A percentile compares a stretch with the other conserved stretches of the same genome.
These are phyloP conservation scores for Wolfiporia cocos DNA, from an alignment of 1,284 basidiomycete genomes.

Conservation along the genomic window DNA sequence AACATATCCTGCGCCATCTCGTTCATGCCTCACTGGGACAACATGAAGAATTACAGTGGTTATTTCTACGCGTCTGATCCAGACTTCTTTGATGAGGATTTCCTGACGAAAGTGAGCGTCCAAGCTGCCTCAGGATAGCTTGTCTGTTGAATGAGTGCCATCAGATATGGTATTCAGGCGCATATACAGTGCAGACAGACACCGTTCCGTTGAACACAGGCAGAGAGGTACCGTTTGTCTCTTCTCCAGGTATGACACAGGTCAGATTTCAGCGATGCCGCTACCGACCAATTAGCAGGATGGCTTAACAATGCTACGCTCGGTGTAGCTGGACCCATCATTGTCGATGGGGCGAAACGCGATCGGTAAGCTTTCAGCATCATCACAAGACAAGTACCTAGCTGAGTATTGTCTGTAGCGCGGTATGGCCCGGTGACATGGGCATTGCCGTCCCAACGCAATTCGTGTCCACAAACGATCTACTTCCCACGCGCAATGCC, in stretches of 20 bases:
- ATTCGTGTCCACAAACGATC: slow-evolving; percentile 55
- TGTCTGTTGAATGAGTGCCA: neutral
- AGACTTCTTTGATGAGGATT: slow-evolving; percentile 39
- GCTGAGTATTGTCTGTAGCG: slow-evolving; percentile 32
- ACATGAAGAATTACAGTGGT: slow-evolving; percentile 46
- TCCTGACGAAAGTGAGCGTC: slow-evolving; percentile 41
- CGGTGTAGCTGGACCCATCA: slow-evolving; percentile 52
- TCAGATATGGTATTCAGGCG: slow-evolving; percentile 54
- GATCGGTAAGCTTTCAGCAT: slow-evolving; percentile 40
- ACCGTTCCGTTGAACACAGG: slow-evolving; percentile 48
- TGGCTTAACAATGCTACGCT: slow-evolving; percentile 54
- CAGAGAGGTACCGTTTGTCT: slow-evolving; percentile 40
- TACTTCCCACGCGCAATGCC: slow-evolving; percentile 48
- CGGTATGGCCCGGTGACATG: slow-evolving; percentile 61
- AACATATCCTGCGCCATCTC: slow-evolving; percentile 50
- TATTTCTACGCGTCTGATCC: slow-evolving; percentile 50
- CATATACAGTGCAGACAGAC: slow-evolving; percentile 58
- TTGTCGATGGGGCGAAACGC: slow-evolving; percentile 58
- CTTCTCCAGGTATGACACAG: slow-evolving; percentile 29
- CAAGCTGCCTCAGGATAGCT: neutral
- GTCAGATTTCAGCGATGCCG: no score
- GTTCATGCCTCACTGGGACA: slow-evolving; percentile 47
- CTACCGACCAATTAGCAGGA: no score
- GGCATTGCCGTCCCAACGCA: slow-evolving; percentile 56
- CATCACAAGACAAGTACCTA: no score